Conservation (phyloP, 768 basidiomycete species). For the Phylloporus scabripes region DNA sequence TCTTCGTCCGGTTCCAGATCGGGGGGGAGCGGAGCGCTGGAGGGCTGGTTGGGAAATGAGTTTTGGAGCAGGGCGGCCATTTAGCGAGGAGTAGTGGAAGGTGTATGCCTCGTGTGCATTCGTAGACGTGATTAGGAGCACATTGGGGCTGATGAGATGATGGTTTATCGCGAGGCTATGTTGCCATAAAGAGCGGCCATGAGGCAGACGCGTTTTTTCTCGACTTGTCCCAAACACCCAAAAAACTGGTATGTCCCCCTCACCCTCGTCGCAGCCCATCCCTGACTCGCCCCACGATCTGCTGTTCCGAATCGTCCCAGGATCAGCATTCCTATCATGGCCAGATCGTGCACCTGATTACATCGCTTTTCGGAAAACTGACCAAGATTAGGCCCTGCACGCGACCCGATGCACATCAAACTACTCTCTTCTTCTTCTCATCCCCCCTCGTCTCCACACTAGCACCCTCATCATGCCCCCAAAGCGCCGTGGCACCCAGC, state of each 20-base stretch:
- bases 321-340: constrained; percentile 30
- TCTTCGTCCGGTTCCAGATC: constrained; percentile 47
- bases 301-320: constrained; percentile 18
- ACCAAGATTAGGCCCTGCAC: constrained; percentile 12
- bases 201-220: constrained; percentile 16
- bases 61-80: constrained; percentile 24
- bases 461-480: constrained; percentile 19
- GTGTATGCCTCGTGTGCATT: neutral
- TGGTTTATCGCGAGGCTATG: no score
- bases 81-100: neutral
- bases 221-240: neutral
- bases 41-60: constrained; percentile 7
- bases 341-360: constrained; percentile 27
- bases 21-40: constrained; percentile 9
- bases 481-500: constrained; percentile 24
- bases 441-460: neutral
- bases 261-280: neutral
- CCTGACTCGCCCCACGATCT: neutral
- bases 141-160: no score
- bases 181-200: constrained; percentile 16
- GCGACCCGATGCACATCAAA: constrained; percentile 24
- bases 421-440: constrained; percentile 17
- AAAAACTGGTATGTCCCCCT: constrained; percentile 7
- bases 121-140: no score
- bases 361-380: constrained; percentile 23